Evolutionary conservation across 2,329 filamentous ascomycete genomes (phyloP), one percentile per base, ranked within the genome.

Genomic region (Chrysosporium keratinophilum): DNA sequence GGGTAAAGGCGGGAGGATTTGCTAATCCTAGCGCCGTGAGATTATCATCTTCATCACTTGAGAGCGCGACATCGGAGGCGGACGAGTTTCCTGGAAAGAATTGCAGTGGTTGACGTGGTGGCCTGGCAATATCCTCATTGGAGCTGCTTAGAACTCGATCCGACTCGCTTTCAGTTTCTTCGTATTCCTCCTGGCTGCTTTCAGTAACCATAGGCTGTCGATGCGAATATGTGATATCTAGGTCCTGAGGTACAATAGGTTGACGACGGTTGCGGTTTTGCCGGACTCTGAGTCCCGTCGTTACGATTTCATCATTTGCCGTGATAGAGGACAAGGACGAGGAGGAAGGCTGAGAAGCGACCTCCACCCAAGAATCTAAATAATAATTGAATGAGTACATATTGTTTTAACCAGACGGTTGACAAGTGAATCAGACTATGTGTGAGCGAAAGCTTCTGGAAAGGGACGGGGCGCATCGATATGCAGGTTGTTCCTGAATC

Each of bases 361-460:
- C 83, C 69, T 98, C 91, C 62, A 97, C 82, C 93, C 93, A 98
- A 7, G 93, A 96, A 74, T 97, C 93, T 90, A 75, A 60, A 54
- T 72, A 73, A 62, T 71, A 69, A 44, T 64, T 67, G 33, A 70
- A 67, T 73, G 70, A 74, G 69, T 71, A 72, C 67, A 73, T 70
- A 54, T 56, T 57, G 41, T 15, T 42, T 34, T 12, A n/a, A 35
- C 10, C 12, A 52, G 39, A 19, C 15, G 33, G 43, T 52, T 42
- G 15, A 23, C 10, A 12, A 42, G 39, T 42, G 40, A 50, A 10
- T 35, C 34, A 43, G 31, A 37, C 39, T 37, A 40, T 46, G n/a
- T 33, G 20, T 33, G 15, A 43, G 12, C 44, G 5, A 37, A 35
- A 33, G 31, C 15, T 15, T 43, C 46, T 5, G 11, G 3, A 52